Conservation (phyloP, 2,329 filamentous ascomycete genomes). For the Dactylonectria estremocensis region DNA sequence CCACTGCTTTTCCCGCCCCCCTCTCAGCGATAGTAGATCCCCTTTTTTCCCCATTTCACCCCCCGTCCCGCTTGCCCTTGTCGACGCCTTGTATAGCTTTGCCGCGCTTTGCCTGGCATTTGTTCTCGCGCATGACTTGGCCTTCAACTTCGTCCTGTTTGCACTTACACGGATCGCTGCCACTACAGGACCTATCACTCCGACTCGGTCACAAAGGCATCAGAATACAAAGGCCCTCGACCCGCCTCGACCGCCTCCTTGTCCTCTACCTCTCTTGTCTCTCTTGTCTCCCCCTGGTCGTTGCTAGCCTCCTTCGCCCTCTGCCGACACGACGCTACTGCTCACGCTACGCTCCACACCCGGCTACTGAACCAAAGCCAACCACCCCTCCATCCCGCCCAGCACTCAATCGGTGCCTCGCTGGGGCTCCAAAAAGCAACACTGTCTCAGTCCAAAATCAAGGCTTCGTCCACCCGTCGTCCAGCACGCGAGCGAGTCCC, state of each 20-base stretch:
- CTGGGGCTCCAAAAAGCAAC: constrained; percentile 35
- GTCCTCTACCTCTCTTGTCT: neutral
- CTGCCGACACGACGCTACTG: constrained; percentile 32
- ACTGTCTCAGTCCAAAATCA: constrained; percentile 47
- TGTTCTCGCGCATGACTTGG: neutral
- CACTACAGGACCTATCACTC: neutral
- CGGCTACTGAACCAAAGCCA: constrained; percentile 16
- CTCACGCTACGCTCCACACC: constrained; percentile 21
- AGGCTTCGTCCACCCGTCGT: constrained; percentile 35
- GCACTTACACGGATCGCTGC: neutral
- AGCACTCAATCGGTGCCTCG: constrained; percentile 28
- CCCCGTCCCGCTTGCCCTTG: neutral
- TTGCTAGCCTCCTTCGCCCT: constrained; percentile 23
- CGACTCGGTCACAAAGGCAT: neutral
- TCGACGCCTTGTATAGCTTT: neutral
- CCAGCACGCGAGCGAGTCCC: constrained; percentile 39
- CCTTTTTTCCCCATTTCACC: too few species aligned
- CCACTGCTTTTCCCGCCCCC: neutral
- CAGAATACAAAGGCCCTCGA: neutral
- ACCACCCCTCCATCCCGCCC: constrained; percentile 15
- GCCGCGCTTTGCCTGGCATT: constrained; percentile 2
- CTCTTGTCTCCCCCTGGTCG: constrained; percentile 25
- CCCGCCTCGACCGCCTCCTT: neutral
- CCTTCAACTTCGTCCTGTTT: neutral
- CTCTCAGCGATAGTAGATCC: neutral